phyloP scores from a whole-genome alignment of 2,329 filamentous ascomycete genomes.

The Aplosporella prunicola region DNA sequence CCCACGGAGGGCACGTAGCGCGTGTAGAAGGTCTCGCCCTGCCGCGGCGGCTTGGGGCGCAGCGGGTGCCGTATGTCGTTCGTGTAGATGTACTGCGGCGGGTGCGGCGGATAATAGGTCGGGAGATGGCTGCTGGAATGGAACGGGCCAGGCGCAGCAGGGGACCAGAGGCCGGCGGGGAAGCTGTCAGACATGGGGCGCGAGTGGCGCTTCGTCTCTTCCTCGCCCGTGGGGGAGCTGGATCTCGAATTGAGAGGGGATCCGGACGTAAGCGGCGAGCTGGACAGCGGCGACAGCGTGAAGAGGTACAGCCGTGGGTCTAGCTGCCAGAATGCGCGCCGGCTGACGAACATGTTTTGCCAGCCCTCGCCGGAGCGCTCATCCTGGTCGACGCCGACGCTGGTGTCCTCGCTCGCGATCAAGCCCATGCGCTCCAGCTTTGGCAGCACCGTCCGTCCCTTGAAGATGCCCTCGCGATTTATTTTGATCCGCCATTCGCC shows the following conservation, averaged over 20 bases:
- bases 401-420: constrained; percentile 64
- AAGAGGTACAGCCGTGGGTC: constrained; percentile 83
- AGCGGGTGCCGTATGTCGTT: constrained; percentile 75
- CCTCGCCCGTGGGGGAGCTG: constrained; percentile 34
- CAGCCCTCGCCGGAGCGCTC: constrained; percentile 58
- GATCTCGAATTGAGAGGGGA: constrained; percentile 44
- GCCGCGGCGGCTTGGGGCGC: constrained; percentile 76
- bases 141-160: constrained; percentile 55
- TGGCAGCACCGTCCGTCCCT: constrained; percentile 70
- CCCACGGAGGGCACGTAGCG: constrained; percentile 73
- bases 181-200: constrained; percentile 22
- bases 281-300: constrained; percentile 56
- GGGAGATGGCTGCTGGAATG: constrained; percentile 75
- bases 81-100: constrained; percentile 71
- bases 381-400: constrained; percentile 56
- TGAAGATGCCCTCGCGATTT: constrained; percentile 78
- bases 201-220: constrained; percentile 12
- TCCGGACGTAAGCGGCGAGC: constrained; percentile 39
- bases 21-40: constrained; percentile 85
- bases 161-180: constrained; percentile 29
- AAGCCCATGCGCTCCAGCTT: constrained; percentile 93
- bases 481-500: constrained; percentile 84
- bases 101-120: constrained; percentile 80
- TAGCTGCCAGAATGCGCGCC: constrained; percentile 82
- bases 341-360: constrained; percentile 72